Base-by-base conservation (phyloP, 768 basidiomycete genomes). In the Cubamyces lactineus region DNA sequence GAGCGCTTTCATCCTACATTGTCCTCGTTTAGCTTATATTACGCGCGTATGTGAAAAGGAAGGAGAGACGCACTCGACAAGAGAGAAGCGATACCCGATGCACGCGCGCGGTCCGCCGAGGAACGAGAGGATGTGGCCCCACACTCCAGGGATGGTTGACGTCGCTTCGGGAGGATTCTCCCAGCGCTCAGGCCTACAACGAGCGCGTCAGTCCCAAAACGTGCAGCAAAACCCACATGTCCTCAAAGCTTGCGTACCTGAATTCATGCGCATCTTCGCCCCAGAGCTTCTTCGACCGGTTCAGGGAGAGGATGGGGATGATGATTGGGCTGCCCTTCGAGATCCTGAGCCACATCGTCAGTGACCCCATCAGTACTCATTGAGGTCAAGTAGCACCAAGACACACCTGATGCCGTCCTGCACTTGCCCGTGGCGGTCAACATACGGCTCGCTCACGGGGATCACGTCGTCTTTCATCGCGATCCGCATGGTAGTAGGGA, bases 71-170 rank as follows among this genome's bases (percentile, higher is more conserved):
- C 61, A 86, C 83, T 86, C 86, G 16, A 83, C 75, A 21, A 88
- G 69, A 13, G 87, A 79, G 69, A 89, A 89, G 6, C 84, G 80
- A 69, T 83, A 88, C 0, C 87, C 86, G 39, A 89, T 88, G 59
- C 88, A 91, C 0, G 85, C 79, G 23, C 80, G 78, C 13, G 85
- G 84, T 2, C 88, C 88, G 24, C 85, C 86, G 3, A 86, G 65
- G 78, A 91, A 91, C 0, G 84, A 80, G 42, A 88, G 68, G 64
- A 84, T 65, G 64, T 87, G 81, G 16, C 81, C 79, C 81, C 82
- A 87, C 0, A 88, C 78, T 5, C 86, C 85, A 3, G 88, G 88
- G 38, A 89, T 75, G 1, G 68, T 59, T 3, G 68, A 70, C 0
- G 77, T 79, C 1, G 75, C 75, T 26, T 81, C 78, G 0, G 86